A percentile compares a stretch with the other conserved stretches of the same genome.
phyloP scores from a whole-genome alignment of 2,329 filamentous ascomycete genomes.

The Lasiodiplodia citricola region DNA sequence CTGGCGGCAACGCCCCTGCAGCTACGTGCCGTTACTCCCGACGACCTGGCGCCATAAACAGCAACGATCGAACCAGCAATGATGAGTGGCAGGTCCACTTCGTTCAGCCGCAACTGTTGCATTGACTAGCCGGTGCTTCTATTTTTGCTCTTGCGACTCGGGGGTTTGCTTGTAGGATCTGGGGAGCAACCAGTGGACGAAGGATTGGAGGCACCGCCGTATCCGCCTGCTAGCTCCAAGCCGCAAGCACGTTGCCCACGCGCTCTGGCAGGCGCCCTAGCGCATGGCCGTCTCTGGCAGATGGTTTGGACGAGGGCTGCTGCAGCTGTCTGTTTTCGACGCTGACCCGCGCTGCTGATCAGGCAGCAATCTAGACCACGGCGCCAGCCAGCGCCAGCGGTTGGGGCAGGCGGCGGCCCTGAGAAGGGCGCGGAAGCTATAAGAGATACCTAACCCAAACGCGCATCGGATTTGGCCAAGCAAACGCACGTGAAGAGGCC shows the following conservation, averaged over 20 bases:
- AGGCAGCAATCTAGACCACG: not conserved
- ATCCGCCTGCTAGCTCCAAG: not conserved
- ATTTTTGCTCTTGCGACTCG: not conserved
- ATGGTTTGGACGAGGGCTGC: not conserved
- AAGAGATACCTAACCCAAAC: not conserved
- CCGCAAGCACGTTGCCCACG: not conserved
- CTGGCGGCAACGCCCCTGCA: conserved; percentile 14
- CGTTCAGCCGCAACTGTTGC: not conserved
- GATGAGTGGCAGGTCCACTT: not conserved
- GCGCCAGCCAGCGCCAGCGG: not conserved
- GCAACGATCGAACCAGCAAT: conserved; percentile 1
- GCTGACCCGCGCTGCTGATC: not conserved
- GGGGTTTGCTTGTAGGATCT: not conserved
- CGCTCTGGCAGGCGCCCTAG: not conserved
- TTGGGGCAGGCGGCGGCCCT: not conserved
- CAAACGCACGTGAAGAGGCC: not conserved
- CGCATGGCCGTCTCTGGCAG: not conserved
- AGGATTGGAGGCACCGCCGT: not conserved
- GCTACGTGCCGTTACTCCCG: conserved; percentile 19
- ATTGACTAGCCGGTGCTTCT: not conserved
- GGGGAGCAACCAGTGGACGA: not conserved
- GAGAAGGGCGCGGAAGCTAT: not conserved
- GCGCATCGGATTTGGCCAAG: not conserved
- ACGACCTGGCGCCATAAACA: conserved; percentile 2
- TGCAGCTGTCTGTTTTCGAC: not conserved